Evolutionary conservation across 805 yeast species (phyloP).

Genomic region (Myxozyma neglecta): DNA sequence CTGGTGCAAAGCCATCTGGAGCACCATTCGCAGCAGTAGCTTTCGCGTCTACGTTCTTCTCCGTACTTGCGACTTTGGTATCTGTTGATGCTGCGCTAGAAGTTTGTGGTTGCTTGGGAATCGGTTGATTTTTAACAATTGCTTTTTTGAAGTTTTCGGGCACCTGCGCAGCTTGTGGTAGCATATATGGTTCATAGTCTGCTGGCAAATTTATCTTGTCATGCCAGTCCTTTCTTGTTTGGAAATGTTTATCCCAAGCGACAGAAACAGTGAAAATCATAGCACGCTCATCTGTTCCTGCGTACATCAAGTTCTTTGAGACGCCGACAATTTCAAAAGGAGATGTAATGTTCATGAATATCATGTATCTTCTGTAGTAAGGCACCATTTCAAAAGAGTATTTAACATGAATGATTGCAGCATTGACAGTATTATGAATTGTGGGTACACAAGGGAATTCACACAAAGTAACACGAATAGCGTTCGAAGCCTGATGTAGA

Average conservation of each 20-base stretch:
- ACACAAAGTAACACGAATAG: conserved; percentile 26
- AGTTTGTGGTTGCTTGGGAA: not conserved
- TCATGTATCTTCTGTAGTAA: conserved; percentile 16
- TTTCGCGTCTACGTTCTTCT: not conserved
- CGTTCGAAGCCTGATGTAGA: conserved; percentile 26
- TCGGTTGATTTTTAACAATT: not conserved
- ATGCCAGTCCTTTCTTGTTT: conserved; percentile 10
- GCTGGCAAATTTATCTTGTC: not conserved
- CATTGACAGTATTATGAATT: conserved; percentile 25
- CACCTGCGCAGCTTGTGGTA: no score
- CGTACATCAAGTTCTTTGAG: conserved; percentile 21
- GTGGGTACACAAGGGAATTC: conserved; percentile 30
- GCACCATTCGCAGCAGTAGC: not conserved
- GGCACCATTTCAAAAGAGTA: conserved; percentile 4
- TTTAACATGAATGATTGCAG: conserved; percentile 23
- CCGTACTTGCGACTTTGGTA: not conserved
- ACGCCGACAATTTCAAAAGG: conserved; percentile 25
- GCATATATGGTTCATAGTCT: not conserved
- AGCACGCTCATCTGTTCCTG: conserved; percentile 21
- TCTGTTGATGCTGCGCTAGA: no score
- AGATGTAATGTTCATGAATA: conserved; percentile 25
- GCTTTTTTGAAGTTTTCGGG: not conserved
- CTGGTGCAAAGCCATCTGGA: not conserved
- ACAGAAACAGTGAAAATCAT: conserved; percentile 22
- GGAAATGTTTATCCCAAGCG: conserved; percentile 23